A percentile compares a stretch with the other conserved stretches of the same genome.
Conservation (phyloP, 2,329 filamentous ascomycete species). For the Xylariomycetidae sp. region DNA sequence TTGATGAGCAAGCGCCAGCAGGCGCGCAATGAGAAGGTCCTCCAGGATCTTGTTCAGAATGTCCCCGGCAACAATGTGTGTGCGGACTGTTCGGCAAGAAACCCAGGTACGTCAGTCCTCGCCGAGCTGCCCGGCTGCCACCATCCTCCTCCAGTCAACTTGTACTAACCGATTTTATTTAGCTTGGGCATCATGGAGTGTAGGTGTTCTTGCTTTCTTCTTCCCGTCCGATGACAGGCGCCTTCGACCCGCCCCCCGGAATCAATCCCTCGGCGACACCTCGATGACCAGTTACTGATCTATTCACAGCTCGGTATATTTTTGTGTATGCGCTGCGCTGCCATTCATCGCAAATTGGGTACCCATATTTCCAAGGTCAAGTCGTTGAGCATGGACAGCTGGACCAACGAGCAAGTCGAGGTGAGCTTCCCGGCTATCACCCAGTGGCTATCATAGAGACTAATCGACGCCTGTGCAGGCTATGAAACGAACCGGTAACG, state of each 20-base stretch:
- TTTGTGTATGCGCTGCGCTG: conserved; percentile 94
- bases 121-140: too few relatives aligned
- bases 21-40: conserved; percentile 86
- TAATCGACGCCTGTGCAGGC: conserved; percentile 47
- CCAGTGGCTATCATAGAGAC: conserved; percentile 8
- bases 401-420: conserved; percentile 93
- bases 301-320: conserved; percentile 76
- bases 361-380: conserved; percentile 99
- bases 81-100: conserved; percentile 86
- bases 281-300: too few relatives aligned
- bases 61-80: conserved; percentile 86
- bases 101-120: conserved; percentile 67
- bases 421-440: conserved; percentile 43
- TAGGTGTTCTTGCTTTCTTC: conserved; percentile 48
- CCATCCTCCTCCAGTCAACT: not conserved
- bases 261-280: too few relatives aligned
- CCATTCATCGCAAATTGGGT: conserved; percentile 90
- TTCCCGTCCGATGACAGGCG: not conserved
- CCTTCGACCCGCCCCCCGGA: conserved; percentile 2
- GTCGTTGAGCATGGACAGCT: conserved; percentile 96
- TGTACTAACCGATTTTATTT: conserved; percentile 14
- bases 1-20: conserved; percentile 92
- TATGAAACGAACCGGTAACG: conserved; percentile 91
- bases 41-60: conserved; percentile 82
- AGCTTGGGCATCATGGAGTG: conserved; percentile 97